These are phyloP conservation scores for Paraphoma chrysanthemicola DNA, from an alignment of 2,329 filamentous ascomycete genomes.

Conservation along the genomic window DNA sequence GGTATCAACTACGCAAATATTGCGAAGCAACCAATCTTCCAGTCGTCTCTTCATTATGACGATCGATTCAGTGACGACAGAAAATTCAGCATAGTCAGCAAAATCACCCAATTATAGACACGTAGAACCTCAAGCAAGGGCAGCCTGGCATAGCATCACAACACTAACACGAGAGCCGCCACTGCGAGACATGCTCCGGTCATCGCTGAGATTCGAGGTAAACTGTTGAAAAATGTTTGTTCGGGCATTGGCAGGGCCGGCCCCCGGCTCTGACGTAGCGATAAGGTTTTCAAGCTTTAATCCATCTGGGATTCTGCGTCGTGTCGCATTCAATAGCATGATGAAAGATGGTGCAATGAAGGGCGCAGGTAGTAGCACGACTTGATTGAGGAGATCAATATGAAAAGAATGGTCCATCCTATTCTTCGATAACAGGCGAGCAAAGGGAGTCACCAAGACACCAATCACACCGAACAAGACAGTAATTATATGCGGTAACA, in stretches of 20 bases:
- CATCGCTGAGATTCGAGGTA: constrained; percentile 50
- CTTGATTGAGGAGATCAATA: not conserved
- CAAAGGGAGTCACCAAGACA: too few relatives aligned
- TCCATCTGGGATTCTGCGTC: too few relatives aligned
- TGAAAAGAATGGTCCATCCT: too few relatives aligned
- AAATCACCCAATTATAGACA: constrained; percentile 58
- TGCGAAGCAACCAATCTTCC: constrained; percentile 10
- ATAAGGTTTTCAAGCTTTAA: not conserved
- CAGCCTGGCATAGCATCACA: constrained; percentile 57
- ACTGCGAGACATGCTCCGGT: constrained; percentile 49
- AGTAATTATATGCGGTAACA: too few relatives aligned
- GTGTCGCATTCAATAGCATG: not conserved
- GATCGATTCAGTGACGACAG: not conserved
- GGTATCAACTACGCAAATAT: constrained; percentile 53
- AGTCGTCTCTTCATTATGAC: not conserved
- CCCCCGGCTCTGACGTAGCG: not conserved
- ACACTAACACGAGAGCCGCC: constrained; percentile 48
- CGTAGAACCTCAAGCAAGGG: constrained; percentile 58
- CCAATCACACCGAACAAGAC: too few relatives aligned
- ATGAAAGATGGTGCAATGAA: not conserved
- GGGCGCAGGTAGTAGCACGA: not conserved
- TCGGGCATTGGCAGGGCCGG: constrained; percentile 27
- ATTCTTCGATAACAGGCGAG: too few relatives aligned
- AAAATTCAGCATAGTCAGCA: constrained; percentile 49
- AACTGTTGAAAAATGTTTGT: constrained; percentile 47